phyloP scores from a whole-genome alignment of 1,284 basidiomycete genomes.

The Apiotrichum akiyoshidainum region DNA sequence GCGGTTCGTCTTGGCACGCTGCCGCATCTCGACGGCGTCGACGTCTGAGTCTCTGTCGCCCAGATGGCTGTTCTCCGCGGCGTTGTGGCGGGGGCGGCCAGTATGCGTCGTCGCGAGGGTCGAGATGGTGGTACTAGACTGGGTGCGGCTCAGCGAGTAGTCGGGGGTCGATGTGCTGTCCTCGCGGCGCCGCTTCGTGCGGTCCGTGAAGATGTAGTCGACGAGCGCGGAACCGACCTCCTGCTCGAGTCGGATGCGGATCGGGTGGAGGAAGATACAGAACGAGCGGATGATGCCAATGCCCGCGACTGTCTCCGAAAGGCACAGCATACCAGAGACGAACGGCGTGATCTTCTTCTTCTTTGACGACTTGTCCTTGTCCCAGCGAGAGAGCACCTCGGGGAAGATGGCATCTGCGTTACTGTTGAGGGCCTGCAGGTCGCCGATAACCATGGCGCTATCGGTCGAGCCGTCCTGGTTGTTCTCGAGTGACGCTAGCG shows the following conservation, averaged over 20 bases:
- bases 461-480: slow-evolving; percentile 84
- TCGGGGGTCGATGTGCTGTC: slow-evolving; percentile 35
- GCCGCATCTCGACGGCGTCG: slow-evolving; percentile 51
- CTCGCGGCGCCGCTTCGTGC: slow-evolving; percentile 39
- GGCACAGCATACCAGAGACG: slow-evolving; percentile 58
- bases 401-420: slow-evolving; percentile 78
- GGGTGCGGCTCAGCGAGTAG: background rate
- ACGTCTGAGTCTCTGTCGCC: slow-evolving; percentile 34
- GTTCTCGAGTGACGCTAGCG: slow-evolving; percentile 79
- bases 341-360: slow-evolving; percentile 16
- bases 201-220: slow-evolving; percentile 73
- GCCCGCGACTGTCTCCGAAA: slow-evolving; percentile 86
- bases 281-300: slow-evolving; percentile 87
- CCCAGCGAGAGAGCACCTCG: slow-evolving; percentile 77
- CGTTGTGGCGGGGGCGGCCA: background rate
- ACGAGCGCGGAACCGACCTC: slow-evolving; percentile 76
- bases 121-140: background rate
- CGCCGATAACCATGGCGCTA: slow-evolving; percentile 71
- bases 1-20: slow-evolving; percentile 52
- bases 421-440: slow-evolving; percentile 81
- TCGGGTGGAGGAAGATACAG: slow-evolving; percentile 76
- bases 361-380: slow-evolving; percentile 54
- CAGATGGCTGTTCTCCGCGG: background rate
- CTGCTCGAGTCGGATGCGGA: slow-evolving; percentile 82
- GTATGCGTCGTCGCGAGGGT: background rate